Base-by-base conservation (phyloP, 176 grass and related monocot species). In the Zoysia pacifica region DNA sequence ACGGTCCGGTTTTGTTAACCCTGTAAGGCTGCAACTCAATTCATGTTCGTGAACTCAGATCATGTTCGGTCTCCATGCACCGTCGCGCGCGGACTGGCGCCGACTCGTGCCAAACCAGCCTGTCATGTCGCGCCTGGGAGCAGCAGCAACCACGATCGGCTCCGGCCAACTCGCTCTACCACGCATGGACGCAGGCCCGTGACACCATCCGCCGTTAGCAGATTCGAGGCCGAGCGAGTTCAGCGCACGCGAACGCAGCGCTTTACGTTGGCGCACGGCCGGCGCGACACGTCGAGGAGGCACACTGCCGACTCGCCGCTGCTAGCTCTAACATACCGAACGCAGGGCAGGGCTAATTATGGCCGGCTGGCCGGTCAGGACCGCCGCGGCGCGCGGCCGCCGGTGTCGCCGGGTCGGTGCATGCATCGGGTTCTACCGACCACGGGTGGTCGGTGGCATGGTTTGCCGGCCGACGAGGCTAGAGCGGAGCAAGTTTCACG, bases 201-300 rank as follows among this genome's bases (percentile, higher is more conserved):
- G 62, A 63, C 60, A 11, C 61, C 61, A 5, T 4, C 2, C 2
- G 37, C 62, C 10, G 18, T 19, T 1, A 0, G 55, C 16, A 7
- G 4, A 1, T 61, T 36, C n/a, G 19, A 11, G 59, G 2, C 9
- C 19, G 56, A 28, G 18, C 60, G 60, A 62, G 20, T 35, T 56
- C 16, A 16, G 18, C 3, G 16, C n/a, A 61, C 19, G 19, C 19
- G 2, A 19, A 11, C 4, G 4, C 11, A 35, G 67, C 18, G 45
- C 53, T 1, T 42, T 53, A 61, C 54, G 28, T 75, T 54, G 11
- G 11, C 10, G 41, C 41, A 5, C 0, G 54, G 1, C 1, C 54
- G 54, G 15, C 16, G 55, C 55, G n/a, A 75, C 73, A 75, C 73
- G 55, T 61, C 42, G 50, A 3, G 15, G 42, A 68, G 15, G 65